Evolutionary conservation across 768 basidiomycete species (phyloP), one percentile per base, ranked within the genome.

Genomic region (Tubosaeta sp.): DNA sequence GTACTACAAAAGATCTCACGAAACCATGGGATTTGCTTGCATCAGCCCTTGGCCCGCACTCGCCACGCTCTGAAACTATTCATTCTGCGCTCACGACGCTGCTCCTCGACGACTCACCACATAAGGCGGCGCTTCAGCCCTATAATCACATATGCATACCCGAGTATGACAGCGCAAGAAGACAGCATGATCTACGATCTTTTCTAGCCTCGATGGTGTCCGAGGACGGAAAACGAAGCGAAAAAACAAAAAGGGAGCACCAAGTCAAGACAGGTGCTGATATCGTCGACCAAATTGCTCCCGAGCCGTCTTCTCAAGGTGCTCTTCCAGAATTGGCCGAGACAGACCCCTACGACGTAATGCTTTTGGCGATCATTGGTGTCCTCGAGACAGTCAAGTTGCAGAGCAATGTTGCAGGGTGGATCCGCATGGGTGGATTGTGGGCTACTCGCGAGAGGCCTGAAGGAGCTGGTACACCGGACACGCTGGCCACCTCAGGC

Each of bases 141-240:
- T 87, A 80, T 72, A 93, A 89, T 63, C 91, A 93, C 62, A 70
- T 92, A 19, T 88, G 85, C 61, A 77, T 92, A 57, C 75, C 71
- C 10, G 89, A 91, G 62, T 92, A 91, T 63, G 72, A 75, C 13
- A 71, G 66, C 2, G 58, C 68, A 9, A 71, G 69, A 62, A 77
- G 84, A 27, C 61, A 63, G 16, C 54, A 55, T 16, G 77, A 79
- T 51, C 56, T 77, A 17, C 66, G 53, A 12, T 56, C 52, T 7
- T 56, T 77, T 7, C 42, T 54, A 22, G 53, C 51, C 14, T 57
- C 62, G 9, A 51, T 41, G 42, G 38, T 58, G 5, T 55, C 65
- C 25, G 53, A 54, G 38, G 47, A 50, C 32, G 26, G 41, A 5
- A 59, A 44, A 32, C 34, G 26, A n/a, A 46, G 26, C 2, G 51